Conservation (phyloP, 75 land plant genomes). For the Cryptomeria japonica region DNA sequence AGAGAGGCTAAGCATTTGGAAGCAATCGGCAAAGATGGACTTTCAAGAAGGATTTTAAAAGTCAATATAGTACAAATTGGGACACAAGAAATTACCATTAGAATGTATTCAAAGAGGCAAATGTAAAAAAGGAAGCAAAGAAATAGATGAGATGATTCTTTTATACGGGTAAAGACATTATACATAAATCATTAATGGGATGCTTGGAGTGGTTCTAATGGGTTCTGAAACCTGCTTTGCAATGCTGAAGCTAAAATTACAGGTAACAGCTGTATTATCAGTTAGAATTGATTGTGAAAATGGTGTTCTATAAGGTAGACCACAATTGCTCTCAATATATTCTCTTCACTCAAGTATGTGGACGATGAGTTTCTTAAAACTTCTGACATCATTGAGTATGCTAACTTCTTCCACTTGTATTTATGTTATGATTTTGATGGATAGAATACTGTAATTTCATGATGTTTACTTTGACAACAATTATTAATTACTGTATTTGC, state of each 20-base stretch:
- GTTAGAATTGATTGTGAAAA: not conserved
- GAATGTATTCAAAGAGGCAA: not conserved
- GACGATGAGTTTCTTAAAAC: not conserved
- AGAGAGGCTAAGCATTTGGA: too few relatives aligned
- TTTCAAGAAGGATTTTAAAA: not conserved
- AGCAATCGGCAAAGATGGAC: not conserved
- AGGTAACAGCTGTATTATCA: not conserved
- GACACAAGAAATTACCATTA: not conserved
- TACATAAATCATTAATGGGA: not conserved
- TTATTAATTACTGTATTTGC: not conserved
- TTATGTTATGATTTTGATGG: not conserved
- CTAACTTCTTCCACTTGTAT: not conserved
- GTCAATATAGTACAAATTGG: not conserved
- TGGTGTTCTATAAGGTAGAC: not conserved
- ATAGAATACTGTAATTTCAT: too few relatives aligned
- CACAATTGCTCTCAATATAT: not conserved
- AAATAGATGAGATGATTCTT: not conserved
- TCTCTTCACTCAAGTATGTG: not conserved
- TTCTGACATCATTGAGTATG: not conserved
- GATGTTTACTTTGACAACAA: not conserved
- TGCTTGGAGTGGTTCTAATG: not conserved
- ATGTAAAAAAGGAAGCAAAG: not conserved
- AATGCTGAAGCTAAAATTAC: not conserved
- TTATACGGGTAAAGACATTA: not conserved
- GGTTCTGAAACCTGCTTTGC: not conserved